phyloP scores from a whole-genome alignment of 768 basidiomycete genomes.

The Tricholoma matsutake region DNA sequence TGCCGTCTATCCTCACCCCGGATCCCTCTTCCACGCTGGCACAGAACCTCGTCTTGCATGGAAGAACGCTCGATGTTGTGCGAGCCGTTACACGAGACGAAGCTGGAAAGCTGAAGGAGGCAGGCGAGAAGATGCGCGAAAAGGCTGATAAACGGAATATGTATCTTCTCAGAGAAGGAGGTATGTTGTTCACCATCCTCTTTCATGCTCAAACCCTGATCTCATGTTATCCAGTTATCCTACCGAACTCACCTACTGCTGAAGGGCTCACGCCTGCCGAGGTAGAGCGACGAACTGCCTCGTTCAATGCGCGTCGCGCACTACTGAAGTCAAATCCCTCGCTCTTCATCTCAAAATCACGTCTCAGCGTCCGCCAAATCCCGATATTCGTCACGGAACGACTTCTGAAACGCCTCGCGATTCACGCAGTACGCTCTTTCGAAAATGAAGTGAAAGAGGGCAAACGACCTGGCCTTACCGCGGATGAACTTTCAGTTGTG shows the following conservation, averaged over 20 bases:
- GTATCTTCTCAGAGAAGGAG: slow-evolving; percentile 95
- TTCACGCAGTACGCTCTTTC: slow-evolving; percentile 75
- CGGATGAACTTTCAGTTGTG: slow-evolving; percentile 66
- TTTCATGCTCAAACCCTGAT: background rate
- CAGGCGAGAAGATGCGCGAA: slow-evolving; percentile 77
- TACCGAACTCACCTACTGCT: slow-evolving; percentile 84
- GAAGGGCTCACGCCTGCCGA: slow-evolving; percentile 67
- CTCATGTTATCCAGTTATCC: slow-evolving; percentile 58
- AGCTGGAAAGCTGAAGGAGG: slow-evolving; percentile 85
- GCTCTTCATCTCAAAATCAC: slow-evolving; percentile 90
- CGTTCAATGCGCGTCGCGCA: slow-evolving; percentile 81
- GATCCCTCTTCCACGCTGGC: slow-evolving; percentile 89
- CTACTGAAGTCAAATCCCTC: slow-evolving; percentile 91
- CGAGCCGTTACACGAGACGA: slow-evolving; percentile 89
- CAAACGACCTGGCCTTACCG: slow-evolving; percentile 53
- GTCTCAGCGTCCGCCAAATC: slow-evolving; percentile 90
- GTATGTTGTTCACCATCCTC: slow-evolving; percentile 40
- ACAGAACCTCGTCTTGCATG: slow-evolving; percentile 82
- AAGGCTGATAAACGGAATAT: slow-evolving; percentile 95
- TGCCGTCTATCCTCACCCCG: slow-evolving; percentile 87
- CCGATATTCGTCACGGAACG: slow-evolving; percentile 90
- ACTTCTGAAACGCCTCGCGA: slow-evolving; percentile 81
- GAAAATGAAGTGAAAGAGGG: slow-evolving; percentile 71
- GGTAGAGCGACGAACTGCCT: slow-evolving; percentile 78
- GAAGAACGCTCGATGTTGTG: slow-evolving; percentile 87